phyloP scores from a whole-genome alignment of 257 asterid species.

The Scutellaria barbata region DNA sequence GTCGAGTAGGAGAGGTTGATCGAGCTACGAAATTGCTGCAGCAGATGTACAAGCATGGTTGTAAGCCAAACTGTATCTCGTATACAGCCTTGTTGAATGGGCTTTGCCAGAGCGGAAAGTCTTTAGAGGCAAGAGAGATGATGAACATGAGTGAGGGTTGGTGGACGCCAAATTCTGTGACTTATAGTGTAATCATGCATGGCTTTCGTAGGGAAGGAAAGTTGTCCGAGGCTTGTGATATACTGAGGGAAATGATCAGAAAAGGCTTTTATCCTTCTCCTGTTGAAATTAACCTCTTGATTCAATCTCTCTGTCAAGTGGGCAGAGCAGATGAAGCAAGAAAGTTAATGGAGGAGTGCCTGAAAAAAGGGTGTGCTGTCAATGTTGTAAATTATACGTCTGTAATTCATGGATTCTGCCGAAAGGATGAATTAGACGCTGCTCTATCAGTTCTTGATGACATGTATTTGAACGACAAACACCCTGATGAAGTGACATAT shows the following conservation, averaged over 20 bases:
- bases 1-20: conserved; percentile 61
- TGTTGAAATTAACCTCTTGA: conserved; percentile 80
- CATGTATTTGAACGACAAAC: conserved; percentile 85
- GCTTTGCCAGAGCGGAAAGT: conserved; percentile 73
- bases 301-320: conserved; percentile 66
- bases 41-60: conserved; percentile 84
- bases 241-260: conserved; percentile 71
- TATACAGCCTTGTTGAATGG: conserved; percentile 82
- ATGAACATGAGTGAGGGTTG: conserved; percentile 77
- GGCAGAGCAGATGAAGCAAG: conserved; percentile 63
- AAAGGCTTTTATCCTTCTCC: conserved; percentile 80
- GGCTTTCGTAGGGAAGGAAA: conserved; percentile 94
- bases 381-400: conserved; percentile 87
- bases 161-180: conserved; percentile 90
- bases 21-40: conserved; percentile 76
- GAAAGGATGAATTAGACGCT: conserved; percentile 65
- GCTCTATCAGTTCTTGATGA: conserved; percentile 95
- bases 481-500: conserved; percentile 84
- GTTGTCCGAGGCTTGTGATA: conserved; percentile 73
- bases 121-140: conserved; percentile 84
- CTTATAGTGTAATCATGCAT: conserved; percentile 82
- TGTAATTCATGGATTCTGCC: conserved; percentile 88
- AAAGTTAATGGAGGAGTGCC: conserved; percentile 76
- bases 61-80: conserved; percentile 83
- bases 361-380: conserved; percentile 78